phyloP scores from a whole-genome alignment of 2,329 filamentous ascomycete genomes.

The Blastomyces percursus region DNA sequence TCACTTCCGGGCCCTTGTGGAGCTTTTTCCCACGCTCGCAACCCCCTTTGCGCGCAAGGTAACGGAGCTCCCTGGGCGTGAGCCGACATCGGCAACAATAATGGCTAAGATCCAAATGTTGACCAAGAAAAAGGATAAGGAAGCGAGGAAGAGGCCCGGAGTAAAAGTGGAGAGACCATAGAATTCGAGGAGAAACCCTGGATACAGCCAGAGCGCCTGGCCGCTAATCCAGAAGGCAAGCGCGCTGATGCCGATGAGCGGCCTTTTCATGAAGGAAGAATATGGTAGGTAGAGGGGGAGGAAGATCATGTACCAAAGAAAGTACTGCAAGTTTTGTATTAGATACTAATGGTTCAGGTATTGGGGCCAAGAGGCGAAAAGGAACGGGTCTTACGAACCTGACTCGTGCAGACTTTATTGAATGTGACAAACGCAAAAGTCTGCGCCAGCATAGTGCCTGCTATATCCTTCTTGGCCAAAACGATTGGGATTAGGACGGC shows the following conservation, averaged over 20 bases:
- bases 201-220: conserved; percentile 66
- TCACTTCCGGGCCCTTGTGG: background rate
- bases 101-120: conserved; percentile 83
- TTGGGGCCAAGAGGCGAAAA: background rate
- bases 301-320: conserved; percentile 95
- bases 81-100: conserved; percentile 56
- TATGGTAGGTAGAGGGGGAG: conserved; percentile 78
- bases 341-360: conserved; percentile 4
- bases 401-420: conserved; percentile 98
- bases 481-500: conserved; percentile 63
- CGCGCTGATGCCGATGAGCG: conserved; percentile 52
- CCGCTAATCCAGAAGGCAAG: conserved; percentile 61
- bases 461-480: conserved; percentile 69
- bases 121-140: conserved; percentile 67
- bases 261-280: conserved; percentile 57
- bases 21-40: background rate
- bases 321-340: conserved; percentile 55
- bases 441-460: conserved; percentile 80
- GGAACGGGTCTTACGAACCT: conserved; percentile 47
- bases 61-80: background rate
- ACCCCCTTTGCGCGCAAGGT: background rate
- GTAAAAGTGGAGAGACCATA: conserved; percentile 73
- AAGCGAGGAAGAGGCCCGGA: conserved; percentile 68
- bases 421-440: conserved; percentile 96
- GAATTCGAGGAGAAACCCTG: conserved; percentile 67